Evolutionary conservation across 345 rosid genomes (phyloP).

Genomic region (Cochlearia excelsa): DNA sequence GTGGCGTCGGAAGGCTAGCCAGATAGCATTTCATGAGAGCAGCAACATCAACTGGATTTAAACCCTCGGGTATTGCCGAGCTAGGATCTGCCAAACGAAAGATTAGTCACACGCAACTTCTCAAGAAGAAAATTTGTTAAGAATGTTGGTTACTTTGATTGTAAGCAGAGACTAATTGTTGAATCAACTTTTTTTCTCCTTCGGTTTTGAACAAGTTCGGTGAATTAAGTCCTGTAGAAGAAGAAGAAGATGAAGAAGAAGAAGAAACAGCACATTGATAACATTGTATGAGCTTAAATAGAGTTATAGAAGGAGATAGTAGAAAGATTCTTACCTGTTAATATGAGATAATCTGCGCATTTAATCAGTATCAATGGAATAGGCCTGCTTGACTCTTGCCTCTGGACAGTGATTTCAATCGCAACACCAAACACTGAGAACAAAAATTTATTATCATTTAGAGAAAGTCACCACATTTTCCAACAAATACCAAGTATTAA

Average conservation of each 20-base stretch:
- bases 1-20: constrained; percentile 89
- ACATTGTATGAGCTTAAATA: background rate
- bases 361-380: constrained; percentile 64
- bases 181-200: constrained; percentile 70
- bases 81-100: constrained; percentile 51
- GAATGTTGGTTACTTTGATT: constrained; percentile 59
- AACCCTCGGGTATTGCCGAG: constrained; percentile 71
- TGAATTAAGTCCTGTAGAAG: constrained; percentile 58
- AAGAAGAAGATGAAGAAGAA: background rate
- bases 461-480: constrained; percentile 10
- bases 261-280: constrained; percentile 8
- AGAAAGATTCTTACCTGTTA: constrained; percentile 54
- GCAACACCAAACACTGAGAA: constrained; percentile 85
- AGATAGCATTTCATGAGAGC: constrained; percentile 75
- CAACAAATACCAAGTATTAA: constrained; percentile 5
- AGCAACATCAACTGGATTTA: constrained; percentile 70
- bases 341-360: constrained; percentile 80
- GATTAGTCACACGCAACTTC: background rate
- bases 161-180: constrained; percentile 68
- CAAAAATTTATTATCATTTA: background rate
- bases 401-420: constrained; percentile 66
- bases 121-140: constrained; percentile 17
- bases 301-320: background rate
- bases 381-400: constrained; percentile 62
- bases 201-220: constrained; percentile 69